Evolutionary conservation across 192 early-diverging fungal species (phyloP), one percentile per base, ranked within the genome.

Genomic region (Dissophora ornata): DNA sequence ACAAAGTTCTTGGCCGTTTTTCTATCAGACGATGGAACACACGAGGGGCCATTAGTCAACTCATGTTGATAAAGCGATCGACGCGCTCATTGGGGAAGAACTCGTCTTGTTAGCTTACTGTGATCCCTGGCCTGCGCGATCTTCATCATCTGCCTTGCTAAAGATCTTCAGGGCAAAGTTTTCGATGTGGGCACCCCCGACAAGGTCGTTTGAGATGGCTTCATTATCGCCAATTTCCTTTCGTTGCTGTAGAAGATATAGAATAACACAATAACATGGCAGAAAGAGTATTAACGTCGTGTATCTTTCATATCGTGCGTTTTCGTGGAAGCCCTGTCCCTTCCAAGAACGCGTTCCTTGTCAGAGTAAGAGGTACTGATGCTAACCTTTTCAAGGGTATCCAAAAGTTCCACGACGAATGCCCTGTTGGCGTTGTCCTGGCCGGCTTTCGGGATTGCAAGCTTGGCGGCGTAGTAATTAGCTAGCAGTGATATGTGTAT

Each of bases 81-180:
- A 21, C 18, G 6, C 1, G n/a, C n/a, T 25, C 38, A 21, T 45
- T 33, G 1, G 24, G 24, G 9, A 21, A 24, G 0, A 1, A 18
- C 19, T 36, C 21, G 24, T 50, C 28, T 29, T 26, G 19, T 18
- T 33, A 24, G 69, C 82, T 51, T 89, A 94, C 94, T 93, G 97
- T 13, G 83, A 81, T 0, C 90, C 94, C 50, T 84, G 82, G 12
- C 94, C 95, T 10, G 81, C 81, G 0, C 95, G 81, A 83, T 99
- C 97, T 67, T 98, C 96, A 22, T 91, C 90, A 67, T 99, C 97
- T 0, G 97, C 97, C 47, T 88, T 92, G 24, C 84, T 79, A 71
- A 99, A 99, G 21, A 98, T 87, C 49, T 89, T 89, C 6, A 98
- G 78, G 0, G 91, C 97, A 86, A 99, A 98, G 67, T 88, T 87